phyloP scores from a whole-genome alignment of 2,329 filamentous ascomycete species.

The Cercospora zeae-maydis region DNA sequence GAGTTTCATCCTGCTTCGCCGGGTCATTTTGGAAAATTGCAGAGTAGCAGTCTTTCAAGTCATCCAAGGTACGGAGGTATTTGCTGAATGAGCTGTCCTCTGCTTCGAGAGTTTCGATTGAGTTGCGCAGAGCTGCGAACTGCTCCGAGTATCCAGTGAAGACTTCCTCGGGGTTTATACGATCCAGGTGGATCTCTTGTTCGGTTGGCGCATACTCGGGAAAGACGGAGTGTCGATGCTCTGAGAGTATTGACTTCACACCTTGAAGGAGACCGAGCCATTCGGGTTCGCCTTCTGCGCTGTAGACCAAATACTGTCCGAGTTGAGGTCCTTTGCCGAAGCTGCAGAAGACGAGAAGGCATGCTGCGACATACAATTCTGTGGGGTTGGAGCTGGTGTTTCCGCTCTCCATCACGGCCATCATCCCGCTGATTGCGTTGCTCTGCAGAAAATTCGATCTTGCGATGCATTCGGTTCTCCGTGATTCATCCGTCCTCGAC shows the following conservation, averaged over 20 bases:
- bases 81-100: conserved; percentile 19
- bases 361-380: conserved; percentile 18
- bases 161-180: conserved; percentile 9
- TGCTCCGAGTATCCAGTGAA: conserved; percentile 10
- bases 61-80: conserved; percentile 17
- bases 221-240: conserved; percentile 5
- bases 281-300: conserved; percentile 16
- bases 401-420: conserved; percentile 8
- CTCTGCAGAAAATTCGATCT: conserved; percentile 15
- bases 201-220: background rate
- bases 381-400: background rate
- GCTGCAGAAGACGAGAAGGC: conserved; percentile 19
- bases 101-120: conserved; percentile 16
- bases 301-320: conserved; percentile 21
- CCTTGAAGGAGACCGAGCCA: conserved; percentile 21
- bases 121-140: conserved; percentile 9
- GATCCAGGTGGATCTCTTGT: background rate
- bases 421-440: conserved; percentile 21
- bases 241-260: conserved; percentile 17
- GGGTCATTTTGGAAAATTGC: background rate
- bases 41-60: conserved; percentile 10
- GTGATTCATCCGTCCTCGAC: conserved; percentile 6
- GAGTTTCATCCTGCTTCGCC: background rate
- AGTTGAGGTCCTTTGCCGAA: conserved; percentile 22
- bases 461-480: conserved; percentile 3